These are phyloP conservation scores for Ceratobasidium sp. DNA, from an alignment of 1,284 basidiomycete species.

Conservation along the genomic window DNA sequence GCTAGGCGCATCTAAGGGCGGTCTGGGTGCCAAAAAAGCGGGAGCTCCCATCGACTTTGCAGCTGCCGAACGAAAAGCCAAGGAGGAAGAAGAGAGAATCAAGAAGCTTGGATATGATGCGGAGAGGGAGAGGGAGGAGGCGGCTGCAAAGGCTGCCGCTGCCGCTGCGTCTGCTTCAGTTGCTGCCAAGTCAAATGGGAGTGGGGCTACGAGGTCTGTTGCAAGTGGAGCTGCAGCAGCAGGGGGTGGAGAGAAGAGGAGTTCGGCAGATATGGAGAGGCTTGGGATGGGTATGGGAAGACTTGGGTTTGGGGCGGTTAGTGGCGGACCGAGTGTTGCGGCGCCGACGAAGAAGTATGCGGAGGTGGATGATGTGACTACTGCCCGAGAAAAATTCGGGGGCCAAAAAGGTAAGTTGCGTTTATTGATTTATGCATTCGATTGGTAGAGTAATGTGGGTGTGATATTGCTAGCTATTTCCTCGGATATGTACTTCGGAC, in stretches of 20 bases:
- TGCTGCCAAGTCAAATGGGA: slow-evolving; percentile 52
- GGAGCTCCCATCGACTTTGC: slow-evolving; percentile 86
- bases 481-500: slow-evolving; percentile 97
- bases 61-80: slow-evolving; percentile 86
- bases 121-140: slow-evolving; percentile 74
- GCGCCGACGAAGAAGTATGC: slow-evolving; percentile 33
- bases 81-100: slow-evolving; percentile 88
- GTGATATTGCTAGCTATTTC: slow-evolving; percentile 72
- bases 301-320: slow-evolving; percentile 87
- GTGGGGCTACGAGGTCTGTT: slow-evolving; percentile 45
- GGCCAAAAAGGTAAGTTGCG: slow-evolving; percentile 73
- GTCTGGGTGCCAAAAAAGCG: slow-evolving; percentile 87
- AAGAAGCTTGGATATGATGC: slow-evolving; percentile 91
- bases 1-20: slow-evolving; percentile 59
- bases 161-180: slow-evolving; percentile 52
- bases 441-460: too few relatives aligned
- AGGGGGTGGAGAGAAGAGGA: slow-evolving; percentile 55
- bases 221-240: neutral
- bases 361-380: slow-evolving; percentile 74
- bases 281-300: slow-evolving; percentile 84
- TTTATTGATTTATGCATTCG: neutral
- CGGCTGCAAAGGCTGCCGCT: slow-evolving; percentile 57
- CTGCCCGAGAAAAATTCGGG: slow-evolving; percentile 92
- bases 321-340: slow-evolving; percentile 60
- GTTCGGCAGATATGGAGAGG: slow-evolving; percentile 65